Base-by-base conservation (phyloP, 2,329 filamentous ascomycete genomes). In the Claviceps arundinis region DNA sequence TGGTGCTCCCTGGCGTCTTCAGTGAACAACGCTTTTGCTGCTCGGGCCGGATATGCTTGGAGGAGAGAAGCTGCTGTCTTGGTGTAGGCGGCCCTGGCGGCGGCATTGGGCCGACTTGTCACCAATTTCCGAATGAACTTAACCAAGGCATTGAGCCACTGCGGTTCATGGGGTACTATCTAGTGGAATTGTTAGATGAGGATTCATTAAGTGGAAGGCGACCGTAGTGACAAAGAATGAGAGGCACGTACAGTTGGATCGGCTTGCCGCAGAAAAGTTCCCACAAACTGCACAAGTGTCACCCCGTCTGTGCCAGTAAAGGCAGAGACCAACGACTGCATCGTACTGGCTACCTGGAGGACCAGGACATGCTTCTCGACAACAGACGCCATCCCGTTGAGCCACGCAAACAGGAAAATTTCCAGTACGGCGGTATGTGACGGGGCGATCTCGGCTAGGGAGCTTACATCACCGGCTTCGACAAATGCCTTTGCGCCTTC, bases 261-360 rank as follows among this genome's bases (percentile, higher is more conserved):
- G 9, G 78, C 65, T 48, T 72, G 73, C 5, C 73, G 69, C 3
- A 84, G 62, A 45, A 81, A 66, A 44, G 68, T 66, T 16, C 72
- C 75, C n/a, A 82, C 58, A 58, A 82, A 83, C 41, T 69, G 69
- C 2, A 84, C 65, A 3, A 84, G 67, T 0, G 77, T 82, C 4
- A 80, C 76, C 4, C 72, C 78, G 60, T 84, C 79, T 9, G 80
- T 83, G 11, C 73, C 74, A 40, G 70, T 74, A 59, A 82, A 84
- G 0, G 73, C 73, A 7, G 73, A 67, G 6, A 76, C 68, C 3
- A 84, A 68, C 8, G 62, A 64, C 38, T 70, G 68, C 4, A 84
- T 66, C 3, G 70, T 70, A 13, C 60, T 54, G 56, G 78, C 69
- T 43, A 84, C 70, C 55, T 71, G 73, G 11, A 50, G 47, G 38